Evolutionary conservation across 2,329 filamentous ascomycete species (phyloP), one percentile per base, ranked within the genome.

Genomic region (Parasarocladium wereldwijsianum): DNA sequence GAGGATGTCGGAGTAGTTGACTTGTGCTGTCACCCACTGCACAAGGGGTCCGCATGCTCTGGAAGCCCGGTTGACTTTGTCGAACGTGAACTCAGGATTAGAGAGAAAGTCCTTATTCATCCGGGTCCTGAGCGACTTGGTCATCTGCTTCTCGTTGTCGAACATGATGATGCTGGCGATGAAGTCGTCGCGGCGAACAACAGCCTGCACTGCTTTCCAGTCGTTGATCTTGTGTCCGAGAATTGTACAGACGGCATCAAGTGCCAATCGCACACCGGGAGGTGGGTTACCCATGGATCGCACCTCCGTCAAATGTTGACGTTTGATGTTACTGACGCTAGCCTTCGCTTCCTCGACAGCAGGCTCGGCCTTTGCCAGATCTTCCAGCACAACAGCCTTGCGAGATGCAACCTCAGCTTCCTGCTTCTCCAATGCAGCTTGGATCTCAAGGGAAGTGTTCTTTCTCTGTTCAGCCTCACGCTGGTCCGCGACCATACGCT

Each of bases 241-340:
- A 27, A 98, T 60, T 1, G 86, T 90, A 59, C 90, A 96, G 5
- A 98, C 92, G n/a, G 90, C 83, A 49, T 96, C 87, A 34, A 98
- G 66, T 3, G 90, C 84, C 42, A 96, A 72, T 47, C 84, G 78
- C 42, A 98, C 92, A 63, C 85, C 84, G 41, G 75, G 66, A 7
- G 90, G 90, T 6, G 90, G 90, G 44, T 84, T 92, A 40, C 76
- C 75, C 90, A 98, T 96, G 40, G 87, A 93, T 49, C 90, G 76
- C 29, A 98, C 87, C 73, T 98, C 90, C 9, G 86, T 94, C 40
- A 98, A 66, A 54, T 98, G 90, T 51, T 93, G 85, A 49, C 81
- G 76, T 64, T 96, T 98, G 62, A 98, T 98, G 62, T 92, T 94
- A 61, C 82, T 90, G 54, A 98, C 92, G 57, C 86, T 94, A 51